phyloP scores from a whole-genome alignment of 257 asterid genomes.

The Lithospermum erythrorhizon region DNA sequence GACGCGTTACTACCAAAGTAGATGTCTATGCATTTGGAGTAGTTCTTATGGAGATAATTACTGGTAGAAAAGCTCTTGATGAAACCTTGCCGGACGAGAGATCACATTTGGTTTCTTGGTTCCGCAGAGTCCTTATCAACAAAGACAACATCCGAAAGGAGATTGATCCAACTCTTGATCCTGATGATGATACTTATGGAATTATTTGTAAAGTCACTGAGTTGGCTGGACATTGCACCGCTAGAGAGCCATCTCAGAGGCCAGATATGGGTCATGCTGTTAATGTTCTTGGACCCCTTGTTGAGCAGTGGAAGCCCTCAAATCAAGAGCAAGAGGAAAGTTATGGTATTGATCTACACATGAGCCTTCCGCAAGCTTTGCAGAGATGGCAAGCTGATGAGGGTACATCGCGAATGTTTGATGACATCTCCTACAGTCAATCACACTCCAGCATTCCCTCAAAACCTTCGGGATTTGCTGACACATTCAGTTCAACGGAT shows the following conservation, averaged over 20 bases:
- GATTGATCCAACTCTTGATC: slow-evolving; percentile 55
- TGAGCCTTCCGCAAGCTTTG: slow-evolving; percentile 90
- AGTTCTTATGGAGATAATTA: slow-evolving; percentile 75
- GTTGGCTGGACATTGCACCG: slow-evolving; percentile 86
- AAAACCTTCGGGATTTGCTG: slow-evolving; percentile 63
- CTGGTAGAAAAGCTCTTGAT: slow-evolving; percentile 77
- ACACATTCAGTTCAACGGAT: slow-evolving; percentile 57
- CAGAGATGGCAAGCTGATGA: slow-evolving; percentile 88
- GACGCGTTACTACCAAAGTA: slow-evolving; percentile 87
- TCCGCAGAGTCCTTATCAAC: slow-evolving; percentile 77
- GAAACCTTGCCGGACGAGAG: slow-evolving; percentile 77
- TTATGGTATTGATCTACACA: slow-evolving; percentile 50
- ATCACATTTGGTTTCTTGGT: slow-evolving; percentile 89
- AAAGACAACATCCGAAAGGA: slow-evolving; percentile 64
- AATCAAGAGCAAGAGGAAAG: slow-evolving; percentile 51
- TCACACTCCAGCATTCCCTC: slow-evolving; percentile 75
- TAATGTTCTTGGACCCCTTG: slow-evolving; percentile 79
- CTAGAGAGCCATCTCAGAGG: slow-evolving; percentile 82
- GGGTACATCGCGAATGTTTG: slow-evolving; percentile 91
- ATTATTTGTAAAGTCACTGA: slow-evolving; percentile 82
- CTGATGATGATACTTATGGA: slow-evolving; percentile 63
- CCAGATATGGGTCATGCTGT: slow-evolving; percentile 99
- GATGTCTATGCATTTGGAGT: slow-evolving; percentile 93
- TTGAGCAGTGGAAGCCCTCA: slow-evolving; percentile 79
- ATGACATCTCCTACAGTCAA: slow-evolving; percentile 47